Conservation (phyloP, 768 basidiomycete species). For the Rickenella mellea region DNA sequence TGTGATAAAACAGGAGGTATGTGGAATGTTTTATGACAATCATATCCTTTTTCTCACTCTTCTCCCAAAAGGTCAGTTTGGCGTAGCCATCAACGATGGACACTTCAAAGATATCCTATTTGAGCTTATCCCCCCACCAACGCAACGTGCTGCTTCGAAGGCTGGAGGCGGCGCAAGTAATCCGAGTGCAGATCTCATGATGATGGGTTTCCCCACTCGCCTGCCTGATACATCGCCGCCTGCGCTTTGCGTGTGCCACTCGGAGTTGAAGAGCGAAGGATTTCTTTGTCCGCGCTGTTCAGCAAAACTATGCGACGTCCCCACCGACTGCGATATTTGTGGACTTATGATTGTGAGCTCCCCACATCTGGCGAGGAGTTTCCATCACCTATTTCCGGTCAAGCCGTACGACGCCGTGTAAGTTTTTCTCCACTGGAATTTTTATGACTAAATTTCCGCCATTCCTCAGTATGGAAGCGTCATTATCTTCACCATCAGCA, state of each 20-base stretch:
- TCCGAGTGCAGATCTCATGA: constrained; percentile 84
- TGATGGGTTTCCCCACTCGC: constrained; percentile 98
- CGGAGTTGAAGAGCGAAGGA: constrained; percentile 83
- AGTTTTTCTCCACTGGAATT: constrained; percentile 23
- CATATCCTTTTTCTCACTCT: background rate
- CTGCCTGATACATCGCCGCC: constrained; percentile 76
- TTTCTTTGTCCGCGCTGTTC: constrained; percentile 93
- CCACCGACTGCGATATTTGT: constrained; percentile 96
- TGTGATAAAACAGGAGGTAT: constrained; percentile 87
- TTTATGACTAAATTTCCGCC: no score
- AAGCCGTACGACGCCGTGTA: constrained; percentile 77
- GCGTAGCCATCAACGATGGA: constrained; percentile 96
- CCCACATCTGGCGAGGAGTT: constrained; percentile 93
- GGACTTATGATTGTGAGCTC: constrained; percentile 97
- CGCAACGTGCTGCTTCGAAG: constrained; percentile 52
- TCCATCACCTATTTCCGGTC: constrained; percentile 93
- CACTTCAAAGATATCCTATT: constrained; percentile 95
- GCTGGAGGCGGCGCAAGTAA: constrained; percentile 38
- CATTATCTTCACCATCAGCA: constrained; percentile 18
- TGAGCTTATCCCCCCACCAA: constrained; percentile 91
- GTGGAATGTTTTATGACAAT: constrained; percentile 13
- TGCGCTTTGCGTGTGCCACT: constrained; percentile 89
- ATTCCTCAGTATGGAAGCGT: no score
- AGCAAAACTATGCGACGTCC: constrained; percentile 93
- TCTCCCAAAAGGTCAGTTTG: constrained; percentile 59